Evolutionary conservation across 2,329 filamentous ascomycete species (phyloP), one percentile per base, ranked within the genome.

Genomic region (Spiromastix sp.): DNA sequence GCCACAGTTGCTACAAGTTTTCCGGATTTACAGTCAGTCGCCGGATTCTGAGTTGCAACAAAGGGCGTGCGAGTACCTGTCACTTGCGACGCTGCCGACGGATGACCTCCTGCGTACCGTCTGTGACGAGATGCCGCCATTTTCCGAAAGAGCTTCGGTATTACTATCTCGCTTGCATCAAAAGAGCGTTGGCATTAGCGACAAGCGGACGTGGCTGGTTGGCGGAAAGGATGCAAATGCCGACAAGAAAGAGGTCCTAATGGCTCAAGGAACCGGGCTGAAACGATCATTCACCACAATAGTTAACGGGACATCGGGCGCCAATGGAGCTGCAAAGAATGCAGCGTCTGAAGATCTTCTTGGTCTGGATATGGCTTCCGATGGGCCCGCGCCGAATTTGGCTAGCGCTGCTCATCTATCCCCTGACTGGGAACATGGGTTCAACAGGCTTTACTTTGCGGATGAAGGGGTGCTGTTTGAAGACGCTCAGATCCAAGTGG

Each of bases 81-180:
- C 82, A 1, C 69, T 98, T 42, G 85, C 86, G 12, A 87, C 75
- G 21, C 71, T 93, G 56, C 82, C 85, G 0, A 85, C 85, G 0
- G 91, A 98, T 50, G 87, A 96, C 45, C 72, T 98, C 5, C 69
- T 98, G 9, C 77, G 91, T 34, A 96, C 91, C 0, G 79, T 98
- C 4, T 94, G 87, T 57, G 91, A 98, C 49, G 91, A 98, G 58
- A 98, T 98, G 93, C 91, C 91, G 2, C 87, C 91, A 0, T 98
- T 96, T 63, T 93, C 91, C 0, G 87, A 98, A 58, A 72, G 93
- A 41, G 80, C 93, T 39, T 96, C 91, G 4, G 89, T 91, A 2
- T 68, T 98, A 18, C 69, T 98, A 8, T 95, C 89, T 25, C 75
- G 91, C 39, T 71, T 98, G 32, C 89, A 98, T 60, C 86, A 94